Percentiles rank a stretch among this genome's conserved stretches.
phyloP scores from a whole-genome alignment of 805 yeast genomes.

The Wickerhamomyces strasburgensis region DNA sequence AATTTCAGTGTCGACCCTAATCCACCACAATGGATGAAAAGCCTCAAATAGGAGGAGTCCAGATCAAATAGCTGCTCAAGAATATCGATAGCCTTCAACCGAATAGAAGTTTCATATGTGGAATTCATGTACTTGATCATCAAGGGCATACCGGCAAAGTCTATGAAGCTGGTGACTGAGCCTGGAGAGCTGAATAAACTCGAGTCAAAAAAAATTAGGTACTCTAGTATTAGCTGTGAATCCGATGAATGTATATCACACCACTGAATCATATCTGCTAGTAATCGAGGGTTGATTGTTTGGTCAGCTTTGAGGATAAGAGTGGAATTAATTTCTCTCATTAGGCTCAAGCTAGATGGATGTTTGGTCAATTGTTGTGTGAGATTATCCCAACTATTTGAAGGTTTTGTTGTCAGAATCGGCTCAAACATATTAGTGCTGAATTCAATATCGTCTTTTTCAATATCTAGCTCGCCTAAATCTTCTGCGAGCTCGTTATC shows the following conservation, averaged over 20 bases:
- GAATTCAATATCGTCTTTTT: constrained; percentile 2
- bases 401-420: not conserved
- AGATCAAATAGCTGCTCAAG: constrained; percentile 16
- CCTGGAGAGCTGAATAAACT: not conserved
- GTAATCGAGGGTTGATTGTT: not conserved
- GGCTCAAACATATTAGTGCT: constrained; percentile 16
- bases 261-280: not conserved
- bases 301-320: not conserved
- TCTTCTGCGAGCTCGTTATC: constrained; percentile 11
- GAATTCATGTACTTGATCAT: constrained; percentile 5
- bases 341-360: constrained; percentile 1
- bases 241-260: not conserved
- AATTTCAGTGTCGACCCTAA: constrained; percentile 35
- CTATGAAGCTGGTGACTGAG: constrained; percentile 6
- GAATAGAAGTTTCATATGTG: constrained; percentile 1
- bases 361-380: not conserved
- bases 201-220: not conserved
- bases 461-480: constrained; percentile 10
- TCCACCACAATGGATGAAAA: constrained; percentile 44
- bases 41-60: constrained; percentile 30
- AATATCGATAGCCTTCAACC: constrained; percentile 5
- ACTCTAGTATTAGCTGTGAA: not conserved
- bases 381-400: constrained; percentile 1
- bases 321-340: not conserved
- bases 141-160: constrained; percentile 18